Evolutionary conservation across 2,329 filamentous ascomycete genomes (phyloP), one percentile per base, ranked within the genome.

Genomic region (Colletotrichum costaricense): DNA sequence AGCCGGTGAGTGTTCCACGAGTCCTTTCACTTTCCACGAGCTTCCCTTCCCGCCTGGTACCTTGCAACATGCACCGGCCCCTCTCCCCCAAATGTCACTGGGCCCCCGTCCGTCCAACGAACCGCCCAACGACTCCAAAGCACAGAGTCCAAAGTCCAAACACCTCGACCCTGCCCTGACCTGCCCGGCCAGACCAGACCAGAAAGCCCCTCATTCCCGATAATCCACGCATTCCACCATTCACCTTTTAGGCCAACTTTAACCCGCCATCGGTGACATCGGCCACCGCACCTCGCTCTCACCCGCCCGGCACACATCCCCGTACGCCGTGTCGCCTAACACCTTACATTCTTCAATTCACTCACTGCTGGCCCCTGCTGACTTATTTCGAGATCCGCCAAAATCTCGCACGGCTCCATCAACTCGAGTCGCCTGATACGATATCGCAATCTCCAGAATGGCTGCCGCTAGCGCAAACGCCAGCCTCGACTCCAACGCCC

Each of bases 371-470:
- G 66, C 64, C 66, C 70, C 67, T 70, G 70, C 70, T 73, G 52
- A 73, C 56, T 70, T 60, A 54, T 72, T 49, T 33, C 30, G 49
- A 70, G 33, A 62, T 72, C 57, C 63, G 59, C 58, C 33, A 35
- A 35, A 35, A 64, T 24, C 54, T 30, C 52, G 67, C 67, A 57
- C 42, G 42, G 56, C 42, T 55, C 63, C 68, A 42, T 60, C 24
- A 35, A 33, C 22, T 22, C 60, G 52, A 67, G 46, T 55, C 33
- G 24, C 42, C 60, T 65, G 60, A 56, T 49, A 73, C 67, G 46
- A 70, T 46, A 70, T 38, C 60, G 24, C 68, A 67, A 67, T 72
- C 49, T 67, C 59, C 74, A 81, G 77, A 73, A 88, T 87, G 82
- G 78, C 83, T 60, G 78, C 82, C 68, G 76, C 81, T 57, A 76